Base-by-base conservation (phyloP, 2,329 filamentous ascomycete species). In the Amylocarpus encephaloides region DNA sequence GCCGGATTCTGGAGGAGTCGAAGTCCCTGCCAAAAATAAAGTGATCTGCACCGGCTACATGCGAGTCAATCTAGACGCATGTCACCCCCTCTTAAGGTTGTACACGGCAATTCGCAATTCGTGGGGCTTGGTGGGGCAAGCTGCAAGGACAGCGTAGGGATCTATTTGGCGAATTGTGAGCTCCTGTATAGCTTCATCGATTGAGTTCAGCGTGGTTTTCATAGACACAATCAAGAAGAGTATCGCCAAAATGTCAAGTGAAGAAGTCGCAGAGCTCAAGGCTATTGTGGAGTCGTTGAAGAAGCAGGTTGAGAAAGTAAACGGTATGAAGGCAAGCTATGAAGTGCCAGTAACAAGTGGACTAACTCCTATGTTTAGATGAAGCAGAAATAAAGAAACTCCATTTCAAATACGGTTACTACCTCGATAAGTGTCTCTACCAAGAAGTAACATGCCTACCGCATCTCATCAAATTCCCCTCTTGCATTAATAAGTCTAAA, bases 381-480 rank as follows among this genome's bases (percentile, higher is more conserved):
- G 74, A 78, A 60, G 72, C 74, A 33, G 73, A 78, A 55, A 70
- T 79, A 42, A 72, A 74, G 50, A 78, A 78, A 60, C 69, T 74
- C 2, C 76, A 79, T 59, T 76, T 75, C 68, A 78, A 75, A 53
- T 80, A 79, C 62, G 77, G 76, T 22, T 79, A 80, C 62, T 80
- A 79, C 60, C 68, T 80, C 22, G 77, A 80, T 66, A 80, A 80
- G 56, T 80, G 76, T 52, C 67, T 80, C 1, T 80, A 79, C 64
- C 71, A 77, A 54, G 74, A 79, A 67, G 75, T 73, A 47, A 42
- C 55, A 26, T 26, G 22, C 34, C 34, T 36, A 5, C 15, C 34
- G 43, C 33, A 13, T 29, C 11, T 44, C 16, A 5, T 15, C 4
- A 22, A 18, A 43, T 5, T 5, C 12, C 26, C 22, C 41, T 12